phyloP scores from a whole-genome alignment of 202 grass and related monocot species.

The Zizania palustris region DNA sequence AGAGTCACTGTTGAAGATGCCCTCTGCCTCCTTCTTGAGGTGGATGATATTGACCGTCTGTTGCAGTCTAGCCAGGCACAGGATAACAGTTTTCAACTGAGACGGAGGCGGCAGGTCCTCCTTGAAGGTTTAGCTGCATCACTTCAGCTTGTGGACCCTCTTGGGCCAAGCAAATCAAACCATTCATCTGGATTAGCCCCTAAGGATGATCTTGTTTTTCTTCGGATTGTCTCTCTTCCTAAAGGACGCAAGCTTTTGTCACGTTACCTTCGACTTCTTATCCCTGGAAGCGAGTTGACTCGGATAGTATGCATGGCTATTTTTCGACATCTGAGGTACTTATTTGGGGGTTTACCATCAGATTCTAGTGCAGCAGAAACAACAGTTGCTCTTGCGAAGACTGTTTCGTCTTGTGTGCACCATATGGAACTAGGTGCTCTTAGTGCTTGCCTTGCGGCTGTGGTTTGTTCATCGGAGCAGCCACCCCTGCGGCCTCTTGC shows the following conservation, averaged over 20 bases:
- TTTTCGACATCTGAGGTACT: conserved; percentile 77
- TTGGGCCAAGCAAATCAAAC: conserved; percentile 65
- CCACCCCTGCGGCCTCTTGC: conserved; percentile 84
- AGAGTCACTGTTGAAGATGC: conserved; percentile 82
- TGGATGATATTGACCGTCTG: conserved; percentile 81
- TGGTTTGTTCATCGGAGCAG: conserved; percentile 84
- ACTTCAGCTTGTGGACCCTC: conserved; percentile 89
- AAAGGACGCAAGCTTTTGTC: conserved; percentile 80
- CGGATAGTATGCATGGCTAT: conserved; percentile 94
- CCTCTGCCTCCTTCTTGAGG: conserved; percentile 74
- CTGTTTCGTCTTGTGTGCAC: conserved; percentile 67
- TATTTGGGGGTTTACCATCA: conserved; percentile 76
- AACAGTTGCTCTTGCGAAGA: conserved; percentile 61
- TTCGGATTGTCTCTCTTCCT: conserved; percentile 73
- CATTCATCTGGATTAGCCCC: conserved; percentile 55
- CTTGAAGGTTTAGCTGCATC: conserved; percentile 86
- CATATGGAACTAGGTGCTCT: conserved; percentile 87
- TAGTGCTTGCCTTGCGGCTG: conserved; percentile 83
- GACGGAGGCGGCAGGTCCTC: conserved; percentile 66
- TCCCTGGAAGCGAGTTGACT: conserved; percentile 75
- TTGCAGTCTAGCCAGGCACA: conserved; percentile 62
- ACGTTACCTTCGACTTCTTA: conserved; percentile 77
- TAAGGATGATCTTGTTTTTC: conserved; percentile 80
- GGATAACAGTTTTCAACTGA: conserved; percentile 69
- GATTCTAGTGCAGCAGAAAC: conserved; percentile 71